Percentiles rank a stretch among this genome's conserved stretches.
Conservation (phyloP, 805 yeast genomes). For the Metschnikowia lachancei region DNA sequence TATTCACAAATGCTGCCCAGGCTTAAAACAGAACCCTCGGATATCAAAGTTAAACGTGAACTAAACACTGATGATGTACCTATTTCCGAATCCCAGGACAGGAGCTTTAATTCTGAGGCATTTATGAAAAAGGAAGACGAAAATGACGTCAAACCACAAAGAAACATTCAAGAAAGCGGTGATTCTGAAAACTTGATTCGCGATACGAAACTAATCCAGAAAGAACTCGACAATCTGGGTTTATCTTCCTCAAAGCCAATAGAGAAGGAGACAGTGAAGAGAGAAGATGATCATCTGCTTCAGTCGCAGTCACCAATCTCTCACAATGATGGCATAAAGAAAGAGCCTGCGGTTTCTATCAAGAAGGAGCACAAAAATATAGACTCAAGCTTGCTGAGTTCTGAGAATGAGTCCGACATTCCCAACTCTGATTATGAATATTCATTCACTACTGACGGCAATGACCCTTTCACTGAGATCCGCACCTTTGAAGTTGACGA, state of each 20-base stretch:
- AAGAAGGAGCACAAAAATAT: neutral
- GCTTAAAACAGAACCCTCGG: slow-evolving; percentile 1
- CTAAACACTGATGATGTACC: neutral
- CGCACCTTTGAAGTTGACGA: slow-evolving; percentile 10
- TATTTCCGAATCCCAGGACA: neutral
- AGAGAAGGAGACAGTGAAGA: neutral
- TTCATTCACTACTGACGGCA: slow-evolving; percentile 3
- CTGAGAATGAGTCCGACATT: neutral
- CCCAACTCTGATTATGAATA: neutral
- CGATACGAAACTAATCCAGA: neutral
- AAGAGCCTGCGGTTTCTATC: neutral
- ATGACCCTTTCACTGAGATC: slow-evolving; percentile 5
- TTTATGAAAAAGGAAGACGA: neutral
- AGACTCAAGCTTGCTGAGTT: neutral
- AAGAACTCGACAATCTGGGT: neutral
- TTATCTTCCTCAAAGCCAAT: neutral
- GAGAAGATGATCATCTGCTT: neutral
- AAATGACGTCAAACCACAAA: neutral
- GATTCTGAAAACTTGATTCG: neutral
- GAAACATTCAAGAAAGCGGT: neutral
- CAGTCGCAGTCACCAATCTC: neutral
- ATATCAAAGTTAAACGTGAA: neutral
- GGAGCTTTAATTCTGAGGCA: neutral
- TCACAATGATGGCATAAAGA: neutral
- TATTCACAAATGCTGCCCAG: neutral